phyloP scores from a whole-genome alignment of 2,329 filamentous ascomycete genomes.

The Fusarium secorum region DNA sequence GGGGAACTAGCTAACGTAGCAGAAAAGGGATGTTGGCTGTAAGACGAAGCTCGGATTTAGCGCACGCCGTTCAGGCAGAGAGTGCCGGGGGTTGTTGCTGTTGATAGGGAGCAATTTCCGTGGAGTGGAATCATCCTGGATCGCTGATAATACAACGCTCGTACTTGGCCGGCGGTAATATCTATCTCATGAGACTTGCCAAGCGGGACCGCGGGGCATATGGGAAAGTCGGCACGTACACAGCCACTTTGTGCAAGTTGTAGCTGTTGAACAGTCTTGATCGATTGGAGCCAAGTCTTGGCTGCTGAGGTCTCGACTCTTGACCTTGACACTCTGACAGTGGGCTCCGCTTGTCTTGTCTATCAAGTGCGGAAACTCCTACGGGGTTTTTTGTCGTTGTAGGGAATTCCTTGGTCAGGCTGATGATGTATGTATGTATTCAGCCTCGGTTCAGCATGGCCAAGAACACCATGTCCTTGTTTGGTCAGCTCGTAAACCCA shows the following conservation, averaged over 20 bases:
- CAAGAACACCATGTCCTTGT: conserved; percentile 17
- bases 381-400: not conserved
- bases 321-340: conserved; percentile 16
- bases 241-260: conserved; percentile 23
- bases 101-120: conserved; percentile 3
- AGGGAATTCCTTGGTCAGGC: not conserved
- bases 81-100: not conserved
- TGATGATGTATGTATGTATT: not conserved
- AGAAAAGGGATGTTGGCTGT: not conserved
- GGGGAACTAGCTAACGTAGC: not conserved
- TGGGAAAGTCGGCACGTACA: conserved; percentile 38
- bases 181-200: conserved; percentile 29
- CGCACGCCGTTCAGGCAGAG: not conserved
- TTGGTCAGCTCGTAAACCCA: conserved; percentile 9
- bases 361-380: conserved; percentile 2
- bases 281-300: conserved; percentile 42
- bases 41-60: not conserved
- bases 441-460: conserved; percentile 1
- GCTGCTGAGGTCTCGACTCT: conserved; percentile 41
- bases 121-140: conserved; percentile 1
- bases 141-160: conserved; percentile 7
- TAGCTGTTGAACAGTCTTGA: conserved; percentile 17
- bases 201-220: conserved; percentile 33
- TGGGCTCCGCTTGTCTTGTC: conserved; percentile 29
- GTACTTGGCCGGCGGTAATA: conserved; percentile 19